Percentiles rank a stretch among this genome's conserved stretches.
Conservation (phyloP, 768 basidiomycete genomes). For the Clitopilus hobsonii region DNA sequence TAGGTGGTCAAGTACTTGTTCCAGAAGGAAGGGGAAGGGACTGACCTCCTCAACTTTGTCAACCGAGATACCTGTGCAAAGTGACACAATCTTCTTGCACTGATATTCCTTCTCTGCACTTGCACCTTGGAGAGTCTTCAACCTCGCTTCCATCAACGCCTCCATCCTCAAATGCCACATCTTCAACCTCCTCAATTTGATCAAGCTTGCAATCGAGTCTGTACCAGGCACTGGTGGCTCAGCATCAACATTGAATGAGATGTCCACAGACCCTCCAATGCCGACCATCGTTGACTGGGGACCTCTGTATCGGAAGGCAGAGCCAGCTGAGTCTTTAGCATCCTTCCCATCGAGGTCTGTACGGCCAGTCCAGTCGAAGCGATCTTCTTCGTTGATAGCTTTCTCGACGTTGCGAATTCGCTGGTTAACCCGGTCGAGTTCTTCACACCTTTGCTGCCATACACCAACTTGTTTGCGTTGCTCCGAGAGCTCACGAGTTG, state of each 20-base stretch:
- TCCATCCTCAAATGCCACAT: slow-evolving; percentile 83
- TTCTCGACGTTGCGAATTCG: slow-evolving; percentile 81
- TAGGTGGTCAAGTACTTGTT: slow-evolving; percentile 5
- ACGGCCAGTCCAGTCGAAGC: slow-evolving; percentile 88
- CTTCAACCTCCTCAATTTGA: slow-evolving; percentile 71
- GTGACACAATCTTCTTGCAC: slow-evolving; percentile 86
- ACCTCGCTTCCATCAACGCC: slow-evolving; percentile 62
- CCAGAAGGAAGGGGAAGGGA: slow-evolving; percentile 10
- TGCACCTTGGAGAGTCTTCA: slow-evolving; percentile 69
- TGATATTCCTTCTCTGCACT: slow-evolving; percentile 88
- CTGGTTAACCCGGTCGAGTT: slow-evolving; percentile 79
- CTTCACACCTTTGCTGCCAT: slow-evolving; percentile 69
- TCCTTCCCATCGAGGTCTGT: slow-evolving; percentile 37
- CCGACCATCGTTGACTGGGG: slow-evolving; percentile 62
- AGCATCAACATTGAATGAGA: slow-evolving; percentile 58
- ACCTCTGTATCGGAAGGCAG: slow-evolving; percentile 72
- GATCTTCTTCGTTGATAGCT: slow-evolving; percentile 72
- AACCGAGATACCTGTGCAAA: slow-evolving; percentile 81
- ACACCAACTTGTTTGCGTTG: slow-evolving; percentile 80
- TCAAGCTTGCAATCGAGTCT: slow-evolving; percentile 56
- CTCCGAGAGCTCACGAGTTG: slow-evolving; percentile 87
- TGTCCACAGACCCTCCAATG: slow-evolving; percentile 60
- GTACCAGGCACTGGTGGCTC: slow-evolving; percentile 67
- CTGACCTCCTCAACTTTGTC: slow-evolving; percentile 90
- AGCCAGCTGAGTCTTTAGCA: slow-evolving; percentile 38